Base-by-base conservation (phyloP, 2,329 filamentous ascomycete genomes). In the Ceratocystis cacaofunesta region DNA sequence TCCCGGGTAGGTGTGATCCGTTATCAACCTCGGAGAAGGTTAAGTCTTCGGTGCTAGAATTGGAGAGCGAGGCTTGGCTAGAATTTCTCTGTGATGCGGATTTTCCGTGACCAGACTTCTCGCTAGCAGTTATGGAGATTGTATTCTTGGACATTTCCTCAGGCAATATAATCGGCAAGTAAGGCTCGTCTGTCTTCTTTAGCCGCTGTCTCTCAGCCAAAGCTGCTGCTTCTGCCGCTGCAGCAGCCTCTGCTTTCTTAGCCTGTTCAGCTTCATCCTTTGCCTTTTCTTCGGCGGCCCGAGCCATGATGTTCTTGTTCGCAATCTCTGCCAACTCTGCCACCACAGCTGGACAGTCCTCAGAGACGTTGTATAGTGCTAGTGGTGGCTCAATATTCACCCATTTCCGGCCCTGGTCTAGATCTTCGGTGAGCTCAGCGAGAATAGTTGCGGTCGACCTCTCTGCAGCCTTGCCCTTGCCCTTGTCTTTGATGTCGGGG, bases 161-260 rank as follows among this genome's bases (percentile, higher is more conserved):
- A 0, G 71, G 68, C 6, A 75, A 72, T 22, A 73, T 72, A 62
- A 75, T 72, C 19, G 75, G 73, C 0, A 75, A 69, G 68, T 75
- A 75, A 17, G 71, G 74, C 46, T 75, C 17, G 5, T 46, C 76
- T 46, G 73, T 74, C 8, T 70, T 71, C 57, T 75, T 75, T 46
- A 61, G 36, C 58, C 68, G 69, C 64, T 62, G 63, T 65, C 70
- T 68, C 65, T 68, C 62, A 28, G 70, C 15, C 55, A 58, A 15
- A 30, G 28, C 55, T 36, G 25, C 25, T 32, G 55, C 28, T 58
- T 15, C 55, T 36, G 55, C 17, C 8, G 12, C 28, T 17, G 55
- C 28, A 3, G 67, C 63, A 73, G 69, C 60, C 69, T 70, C 64
- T 52, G 63, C 65, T 22, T 68, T 71, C 60, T 68, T 71, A 6